Percentiles rank a stretch among this genome's conserved stretches.
These are phyloP conservation scores for Malus sieversii DNA, from an alignment of 306 rosid species.

Conservation along the genomic window DNA sequence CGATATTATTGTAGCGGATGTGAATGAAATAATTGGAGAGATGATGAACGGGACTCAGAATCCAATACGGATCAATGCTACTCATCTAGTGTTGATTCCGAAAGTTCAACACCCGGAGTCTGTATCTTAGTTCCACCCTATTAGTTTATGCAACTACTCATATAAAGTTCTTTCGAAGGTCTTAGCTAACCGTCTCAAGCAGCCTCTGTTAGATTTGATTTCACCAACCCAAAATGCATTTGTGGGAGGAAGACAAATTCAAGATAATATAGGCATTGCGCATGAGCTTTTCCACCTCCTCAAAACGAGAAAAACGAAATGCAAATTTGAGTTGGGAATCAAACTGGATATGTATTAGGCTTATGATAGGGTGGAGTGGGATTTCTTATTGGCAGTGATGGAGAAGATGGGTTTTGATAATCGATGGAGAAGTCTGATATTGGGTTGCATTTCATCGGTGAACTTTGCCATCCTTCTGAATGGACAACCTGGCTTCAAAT, in stretches of 20 bases:
- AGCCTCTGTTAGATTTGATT: rapidly evolving
- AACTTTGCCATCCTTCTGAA: background rate
- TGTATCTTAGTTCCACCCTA: background rate
- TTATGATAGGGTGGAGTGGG: background rate
- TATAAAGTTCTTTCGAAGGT: background rate
- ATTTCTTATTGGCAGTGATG: background rate
- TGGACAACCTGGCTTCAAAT: background rate
- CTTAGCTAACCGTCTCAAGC: background rate
- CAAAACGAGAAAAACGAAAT: background rate
- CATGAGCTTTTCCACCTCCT: background rate
- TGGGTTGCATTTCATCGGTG: background rate
- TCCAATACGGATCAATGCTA: background rate
- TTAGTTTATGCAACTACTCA: background rate
- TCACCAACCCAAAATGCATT: background rate
- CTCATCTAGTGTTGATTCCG: background rate
- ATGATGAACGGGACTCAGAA: rapidly evolving
- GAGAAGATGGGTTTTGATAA: background rate
- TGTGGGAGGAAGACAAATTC: background rate
- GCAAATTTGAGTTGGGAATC: background rate
- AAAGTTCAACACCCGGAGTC: rapidly evolving
- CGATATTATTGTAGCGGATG: rapidly evolving
- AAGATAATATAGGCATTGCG: background rate
- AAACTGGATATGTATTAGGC: background rate
- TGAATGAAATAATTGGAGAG: rapidly evolving
- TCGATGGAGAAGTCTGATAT: background rate